Percentiles rank a stretch among this genome's conserved stretches.
Conservation (phyloP, 2,329 filamentous ascomycete genomes). For the Claviceps sp. region DNA sequence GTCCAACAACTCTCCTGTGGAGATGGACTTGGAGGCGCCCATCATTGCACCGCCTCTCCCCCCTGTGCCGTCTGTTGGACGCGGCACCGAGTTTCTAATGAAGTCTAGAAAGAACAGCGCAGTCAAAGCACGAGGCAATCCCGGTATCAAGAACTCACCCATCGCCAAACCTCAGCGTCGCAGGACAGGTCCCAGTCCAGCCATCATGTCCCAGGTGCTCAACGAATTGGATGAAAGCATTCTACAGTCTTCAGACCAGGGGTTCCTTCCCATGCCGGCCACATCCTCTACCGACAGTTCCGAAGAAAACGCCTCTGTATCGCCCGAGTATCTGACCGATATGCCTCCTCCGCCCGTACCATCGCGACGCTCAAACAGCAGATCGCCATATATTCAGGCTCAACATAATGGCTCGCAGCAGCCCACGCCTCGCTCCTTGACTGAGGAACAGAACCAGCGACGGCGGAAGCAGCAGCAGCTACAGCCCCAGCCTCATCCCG, state of each 20-base stretch:
- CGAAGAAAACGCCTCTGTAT: slow-evolving; percentile 52
- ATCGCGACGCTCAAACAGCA: slow-evolving; percentile 46
- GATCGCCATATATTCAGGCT: slow-evolving; percentile 53
- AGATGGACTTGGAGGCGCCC: slow-evolving; percentile 40
- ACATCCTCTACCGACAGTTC: slow-evolving; percentile 36
- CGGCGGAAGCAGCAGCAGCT: slow-evolving; percentile 1
- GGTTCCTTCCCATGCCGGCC: slow-evolving; percentile 24
- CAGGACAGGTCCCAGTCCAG: slow-evolving; percentile 37
- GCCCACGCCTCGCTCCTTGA: slow-evolving; percentile 7
- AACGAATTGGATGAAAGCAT: slow-evolving; percentile 36
- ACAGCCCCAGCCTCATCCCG: slow-evolving; percentile 44
- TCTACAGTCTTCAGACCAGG: slow-evolving; percentile 19
- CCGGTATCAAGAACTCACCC: slow-evolving; percentile 53
- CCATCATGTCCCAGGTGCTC: slow-evolving; percentile 41
- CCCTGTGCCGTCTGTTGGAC: slow-evolving; percentile 20
- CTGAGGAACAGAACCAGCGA: slow-evolving; percentile 4
- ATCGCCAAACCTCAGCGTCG: slow-evolving; percentile 54
- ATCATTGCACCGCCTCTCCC: slow-evolving; percentile 7
- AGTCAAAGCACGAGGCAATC: slow-evolving; percentile 36
- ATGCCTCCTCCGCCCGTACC: slow-evolving; percentile 59
- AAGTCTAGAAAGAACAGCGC: slow-evolving; percentile 39
- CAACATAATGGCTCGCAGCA: slow-evolving; percentile 26
- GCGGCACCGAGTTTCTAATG: slow-evolving; percentile 34
- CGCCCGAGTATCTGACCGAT: slow-evolving; percentile 48
- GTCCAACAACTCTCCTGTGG: slow-evolving; percentile 40